Conservation (phyloP, 2,329 filamentous ascomycete species). For the Sclerotinia borealis region DNA sequence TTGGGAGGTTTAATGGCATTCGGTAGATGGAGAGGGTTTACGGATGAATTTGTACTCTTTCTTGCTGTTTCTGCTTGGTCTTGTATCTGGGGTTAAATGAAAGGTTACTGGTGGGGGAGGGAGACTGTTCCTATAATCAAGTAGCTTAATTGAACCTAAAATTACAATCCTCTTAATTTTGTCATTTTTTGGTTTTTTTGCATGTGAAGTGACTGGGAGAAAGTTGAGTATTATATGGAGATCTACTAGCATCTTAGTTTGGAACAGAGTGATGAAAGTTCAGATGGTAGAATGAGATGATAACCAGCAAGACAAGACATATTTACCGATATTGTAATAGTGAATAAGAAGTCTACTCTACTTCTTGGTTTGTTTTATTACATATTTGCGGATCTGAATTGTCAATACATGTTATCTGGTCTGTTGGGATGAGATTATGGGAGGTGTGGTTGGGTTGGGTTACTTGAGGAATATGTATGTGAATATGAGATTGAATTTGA, state of each 20-base stretch:
- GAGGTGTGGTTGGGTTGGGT: too few species aligned
- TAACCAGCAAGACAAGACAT: not conserved
- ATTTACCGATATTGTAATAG: not conserved
- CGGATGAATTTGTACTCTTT: not conserved
- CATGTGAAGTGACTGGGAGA: not conserved
- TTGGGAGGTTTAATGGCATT: not conserved
- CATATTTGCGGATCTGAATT: too few species aligned
- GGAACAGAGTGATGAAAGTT: not conserved
- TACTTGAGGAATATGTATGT: too few species aligned
- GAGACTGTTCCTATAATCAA: not conserved
- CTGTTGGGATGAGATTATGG: too few species aligned
- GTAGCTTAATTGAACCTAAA: not conserved
- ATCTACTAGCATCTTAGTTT: not conserved
- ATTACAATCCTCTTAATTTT: not conserved
- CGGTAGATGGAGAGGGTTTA: not conserved
- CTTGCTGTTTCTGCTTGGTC: not conserved
- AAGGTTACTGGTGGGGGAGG: not conserved
- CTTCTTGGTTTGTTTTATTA: too few species aligned
- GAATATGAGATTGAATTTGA: too few species aligned
- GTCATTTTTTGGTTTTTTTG: not conserved
- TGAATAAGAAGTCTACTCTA: not conserved
- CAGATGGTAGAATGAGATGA: not conserved
- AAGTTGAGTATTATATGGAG: not conserved
- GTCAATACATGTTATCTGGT: too few species aligned
- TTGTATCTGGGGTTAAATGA: not conserved